A percentile compares a stretch with the other conserved stretches of the same genome.
phyloP scores from a whole-genome alignment of 2,329 filamentous ascomycete genomes.

The Phaeosphaeria sp. region DNA sequence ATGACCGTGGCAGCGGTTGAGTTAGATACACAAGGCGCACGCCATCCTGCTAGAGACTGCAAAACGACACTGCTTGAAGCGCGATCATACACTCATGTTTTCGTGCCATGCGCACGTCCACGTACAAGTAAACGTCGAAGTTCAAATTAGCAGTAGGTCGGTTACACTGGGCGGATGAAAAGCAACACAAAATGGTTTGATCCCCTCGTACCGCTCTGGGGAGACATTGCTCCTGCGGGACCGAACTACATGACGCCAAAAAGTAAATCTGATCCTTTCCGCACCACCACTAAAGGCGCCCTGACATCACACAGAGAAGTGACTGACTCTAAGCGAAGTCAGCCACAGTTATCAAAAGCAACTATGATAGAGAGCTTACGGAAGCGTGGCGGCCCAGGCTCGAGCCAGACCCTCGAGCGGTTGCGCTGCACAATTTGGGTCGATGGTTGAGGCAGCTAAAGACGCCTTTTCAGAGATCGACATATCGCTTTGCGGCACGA shows the following conservation, averaged over 20 bases:
- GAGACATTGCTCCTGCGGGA: slow-evolving; percentile 1
- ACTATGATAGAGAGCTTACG: slow-evolving; percentile 8
- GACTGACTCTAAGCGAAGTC: slow-evolving; percentile 19
- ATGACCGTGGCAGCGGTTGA: neutral
- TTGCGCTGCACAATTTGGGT: neutral
- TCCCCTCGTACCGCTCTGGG: neutral
- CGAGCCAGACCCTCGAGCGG: slow-evolving; percentile 2
- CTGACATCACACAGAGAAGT: slow-evolving; percentile 3
- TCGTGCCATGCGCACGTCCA: slow-evolving; percentile 1
- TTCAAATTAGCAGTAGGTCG: slow-evolving; percentile 14
- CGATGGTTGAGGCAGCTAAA: neutral
- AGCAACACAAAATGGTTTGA: slow-evolving; percentile 15
- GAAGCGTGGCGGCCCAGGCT: neutral
- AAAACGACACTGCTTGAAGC: slow-evolving; percentile 2
- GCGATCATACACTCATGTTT: neutral
- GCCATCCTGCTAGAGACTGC: neutral
- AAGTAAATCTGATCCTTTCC: slow-evolving; percentile 9
- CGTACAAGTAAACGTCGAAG: slow-evolving; percentile 9
- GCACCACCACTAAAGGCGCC: slow-evolving; percentile 11
- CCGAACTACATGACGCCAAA: slow-evolving; percentile 7
- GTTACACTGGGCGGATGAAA: slow-evolving; percentile 16
- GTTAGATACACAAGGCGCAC: neutral
- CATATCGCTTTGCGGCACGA: slow-evolving; percentile 9
- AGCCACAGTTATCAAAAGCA: slow-evolving; percentile 19
- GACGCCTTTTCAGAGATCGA: neutral